A percentile compares a stretch with the other conserved stretches of the same genome.
Evolutionary conservation across 2,329 filamentous ascomycete genomes (phyloP).

Genomic region (Exophiala dermatitidis): DNA sequence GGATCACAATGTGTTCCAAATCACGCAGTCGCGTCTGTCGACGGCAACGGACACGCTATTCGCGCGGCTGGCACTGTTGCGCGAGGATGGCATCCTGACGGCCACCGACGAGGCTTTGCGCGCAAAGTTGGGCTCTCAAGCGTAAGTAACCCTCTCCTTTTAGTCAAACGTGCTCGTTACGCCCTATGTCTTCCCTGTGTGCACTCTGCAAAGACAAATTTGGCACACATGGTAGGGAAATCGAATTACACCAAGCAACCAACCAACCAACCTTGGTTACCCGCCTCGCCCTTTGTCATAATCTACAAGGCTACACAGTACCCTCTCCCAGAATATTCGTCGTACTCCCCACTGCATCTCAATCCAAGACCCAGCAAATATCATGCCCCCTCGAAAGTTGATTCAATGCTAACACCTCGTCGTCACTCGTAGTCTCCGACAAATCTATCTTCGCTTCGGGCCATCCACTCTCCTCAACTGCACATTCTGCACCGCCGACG

Average conservation of each 20-base stretch:
- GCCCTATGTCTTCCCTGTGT: not conserved
- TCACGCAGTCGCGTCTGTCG: constrained; percentile 73
- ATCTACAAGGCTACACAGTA: too few species aligned
- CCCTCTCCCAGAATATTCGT: too few species aligned
- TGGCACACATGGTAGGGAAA: too few species aligned
- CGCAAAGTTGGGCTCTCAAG: constrained; percentile 60
- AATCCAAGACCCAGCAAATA: too few species aligned
- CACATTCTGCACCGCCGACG: constrained; percentile 71
- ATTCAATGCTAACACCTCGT: not conserved
- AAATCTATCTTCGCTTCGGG: constrained; percentile 79
- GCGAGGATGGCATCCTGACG: constrained; percentile 39
- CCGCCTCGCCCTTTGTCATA: too few species aligned
- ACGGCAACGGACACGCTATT: constrained; percentile 82
- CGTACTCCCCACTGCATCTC: too few species aligned
- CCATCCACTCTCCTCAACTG: constrained; percentile 66
- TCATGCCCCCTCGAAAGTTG: not conserved
- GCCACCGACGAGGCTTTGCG: constrained; percentile 58
- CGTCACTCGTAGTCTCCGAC: constrained; percentile 28
- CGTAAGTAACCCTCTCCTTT: constrained; percentile 49
- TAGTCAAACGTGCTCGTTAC: not conserved
- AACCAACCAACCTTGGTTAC: too few species aligned
- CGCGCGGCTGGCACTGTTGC: constrained; percentile 54
- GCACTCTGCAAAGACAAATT: too few species aligned
- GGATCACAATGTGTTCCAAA: constrained; percentile 67
- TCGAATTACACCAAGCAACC: too few species aligned